Evolutionary conservation across 345 rosid species (phyloP).

Genomic region (Clausena lansium): DNA sequence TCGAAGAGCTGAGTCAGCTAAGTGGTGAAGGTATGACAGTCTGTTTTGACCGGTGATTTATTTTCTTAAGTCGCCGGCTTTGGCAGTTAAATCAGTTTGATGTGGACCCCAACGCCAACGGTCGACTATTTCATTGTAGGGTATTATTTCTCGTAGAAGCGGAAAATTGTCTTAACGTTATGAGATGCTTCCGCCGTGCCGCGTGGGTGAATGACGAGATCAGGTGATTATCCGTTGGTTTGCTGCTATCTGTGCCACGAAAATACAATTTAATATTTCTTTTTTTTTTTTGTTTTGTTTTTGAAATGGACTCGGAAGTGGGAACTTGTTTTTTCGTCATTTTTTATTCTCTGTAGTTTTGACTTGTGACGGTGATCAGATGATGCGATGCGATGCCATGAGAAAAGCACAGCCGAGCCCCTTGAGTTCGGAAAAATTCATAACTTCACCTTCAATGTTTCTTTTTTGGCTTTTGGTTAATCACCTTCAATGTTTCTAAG

Average conservation of each 20-base stretch:
- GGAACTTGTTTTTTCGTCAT: neutral
- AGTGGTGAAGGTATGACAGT: neutral
- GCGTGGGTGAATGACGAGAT: neutral
- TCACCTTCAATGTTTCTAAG: too few species aligned
- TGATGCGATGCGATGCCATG: neutral
- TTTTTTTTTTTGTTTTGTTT: too few species aligned
- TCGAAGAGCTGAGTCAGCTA: neutral
- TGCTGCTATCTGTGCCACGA: neutral
- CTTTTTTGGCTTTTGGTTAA: too few species aligned
- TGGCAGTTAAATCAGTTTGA: conserved; percentile 3
- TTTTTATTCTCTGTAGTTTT: neutral
- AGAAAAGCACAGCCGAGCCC: too few species aligned
- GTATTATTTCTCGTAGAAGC: neutral
- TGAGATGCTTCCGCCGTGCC: too few species aligned
- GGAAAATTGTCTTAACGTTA: neutral
- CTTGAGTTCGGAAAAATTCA: too few species aligned
- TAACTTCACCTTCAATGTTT: too few species aligned
- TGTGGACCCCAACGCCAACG: neutral
- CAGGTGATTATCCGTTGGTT: neutral
- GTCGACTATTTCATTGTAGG: neutral
- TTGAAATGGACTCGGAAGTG: neutral
- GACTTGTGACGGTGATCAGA: neutral
- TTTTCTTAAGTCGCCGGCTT: neutral
- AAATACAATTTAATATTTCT: too few species aligned
- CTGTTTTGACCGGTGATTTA: neutral